phyloP scores from a whole-genome alignment of 2,329 filamentous ascomycete species.

The Cryoendolithus antarcticus region DNA sequence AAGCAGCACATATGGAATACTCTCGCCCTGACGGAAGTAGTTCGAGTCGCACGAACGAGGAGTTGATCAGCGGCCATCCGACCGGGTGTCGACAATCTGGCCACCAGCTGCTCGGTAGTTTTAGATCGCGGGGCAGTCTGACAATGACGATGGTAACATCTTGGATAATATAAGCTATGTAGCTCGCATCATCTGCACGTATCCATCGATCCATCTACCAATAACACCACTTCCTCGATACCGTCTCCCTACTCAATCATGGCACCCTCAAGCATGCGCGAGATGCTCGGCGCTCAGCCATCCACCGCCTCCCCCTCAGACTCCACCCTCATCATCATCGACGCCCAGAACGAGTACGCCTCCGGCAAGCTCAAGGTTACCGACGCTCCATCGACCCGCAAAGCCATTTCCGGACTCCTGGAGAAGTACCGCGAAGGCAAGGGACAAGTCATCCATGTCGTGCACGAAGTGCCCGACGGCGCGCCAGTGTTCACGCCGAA shows the following conservation, averaged over 20 bases:
- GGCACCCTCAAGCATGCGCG: constrained; percentile 32
- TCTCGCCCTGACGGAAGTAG: too few relatives aligned
- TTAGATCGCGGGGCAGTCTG: too few relatives aligned
- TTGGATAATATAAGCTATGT: too few relatives aligned
- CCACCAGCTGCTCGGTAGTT: too few relatives aligned
- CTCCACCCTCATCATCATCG: constrained; percentile 53
- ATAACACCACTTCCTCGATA: too few relatives aligned
- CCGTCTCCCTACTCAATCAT: constrained; percentile 1
- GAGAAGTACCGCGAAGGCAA: constrained; percentile 44
- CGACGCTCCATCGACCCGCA: constrained; percentile 41
- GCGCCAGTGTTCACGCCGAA: constrained; percentile 54
- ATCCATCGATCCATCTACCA: too few relatives aligned
- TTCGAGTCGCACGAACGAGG: too few relatives aligned
- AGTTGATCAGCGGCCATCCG: too few relatives aligned
- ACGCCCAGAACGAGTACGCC: constrained; percentile 59
- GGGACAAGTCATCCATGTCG: constrained; percentile 48
- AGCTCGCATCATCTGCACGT: too few relatives aligned
- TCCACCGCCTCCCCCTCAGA: constrained; percentile 46
- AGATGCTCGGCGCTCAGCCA: constrained; percentile 40
- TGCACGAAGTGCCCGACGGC: constrained; percentile 46
- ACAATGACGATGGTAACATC: too few relatives aligned
- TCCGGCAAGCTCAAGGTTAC: constrained; percentile 44
- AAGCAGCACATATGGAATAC: too few relatives aligned
- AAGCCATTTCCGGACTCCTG: constrained; percentile 44
- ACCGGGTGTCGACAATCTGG: too few relatives aligned